phyloP scores from a whole-genome alignment of 805 yeast genomes.

The Candida glaebosa region DNA sequence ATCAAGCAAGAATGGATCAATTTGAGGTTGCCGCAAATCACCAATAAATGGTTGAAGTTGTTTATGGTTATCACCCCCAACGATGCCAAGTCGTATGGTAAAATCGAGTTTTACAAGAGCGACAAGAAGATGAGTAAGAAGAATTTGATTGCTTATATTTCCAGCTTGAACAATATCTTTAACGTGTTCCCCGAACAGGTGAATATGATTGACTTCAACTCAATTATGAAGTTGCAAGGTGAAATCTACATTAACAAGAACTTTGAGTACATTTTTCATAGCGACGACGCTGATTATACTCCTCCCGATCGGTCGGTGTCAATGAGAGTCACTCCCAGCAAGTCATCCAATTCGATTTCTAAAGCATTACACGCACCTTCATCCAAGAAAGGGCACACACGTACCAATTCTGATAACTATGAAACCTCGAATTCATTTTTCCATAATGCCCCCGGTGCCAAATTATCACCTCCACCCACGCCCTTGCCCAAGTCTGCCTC shows the following conservation, averaged over 20 bases:
- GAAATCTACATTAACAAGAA: slow-evolving; percentile 46
- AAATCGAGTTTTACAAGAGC: slow-evolving; percentile 50
- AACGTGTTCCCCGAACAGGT: slow-evolving; percentile 60
- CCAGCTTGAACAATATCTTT: slow-evolving; percentile 42
- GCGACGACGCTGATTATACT: slow-evolving; percentile 2
- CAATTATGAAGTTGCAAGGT: slow-evolving; percentile 55
- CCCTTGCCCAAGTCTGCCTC: slow-evolving; percentile 3
- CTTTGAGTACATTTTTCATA: slow-evolving; percentile 31
- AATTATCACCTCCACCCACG: slow-evolving; percentile 6
- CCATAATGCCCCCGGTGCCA: slow-evolving; percentile 23
- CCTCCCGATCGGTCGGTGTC: not conserved
- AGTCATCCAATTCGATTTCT: slow-evolving; percentile 16
- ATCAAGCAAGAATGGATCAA: slow-evolving; percentile 60
- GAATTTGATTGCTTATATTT: slow-evolving; percentile 48
- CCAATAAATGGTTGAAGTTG: slow-evolving; percentile 58
- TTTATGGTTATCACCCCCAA: slow-evolving; percentile 48
- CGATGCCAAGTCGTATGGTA: slow-evolving; percentile 42
- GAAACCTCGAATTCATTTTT: slow-evolving; percentile 30
- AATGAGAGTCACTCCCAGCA: slow-evolving; percentile 13
- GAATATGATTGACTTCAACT: slow-evolving; percentile 53
- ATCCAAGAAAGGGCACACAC: slow-evolving; percentile 11
- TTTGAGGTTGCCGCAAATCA: slow-evolving; percentile 54
- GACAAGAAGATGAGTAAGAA: slow-evolving; percentile 46
- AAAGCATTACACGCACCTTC: slow-evolving; percentile 3
- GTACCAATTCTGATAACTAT: slow-evolving; percentile 18